These are phyloP conservation scores for Lachancea waltii DNA, from an alignment of 805 yeast species.

Conservation along the genomic window DNA sequence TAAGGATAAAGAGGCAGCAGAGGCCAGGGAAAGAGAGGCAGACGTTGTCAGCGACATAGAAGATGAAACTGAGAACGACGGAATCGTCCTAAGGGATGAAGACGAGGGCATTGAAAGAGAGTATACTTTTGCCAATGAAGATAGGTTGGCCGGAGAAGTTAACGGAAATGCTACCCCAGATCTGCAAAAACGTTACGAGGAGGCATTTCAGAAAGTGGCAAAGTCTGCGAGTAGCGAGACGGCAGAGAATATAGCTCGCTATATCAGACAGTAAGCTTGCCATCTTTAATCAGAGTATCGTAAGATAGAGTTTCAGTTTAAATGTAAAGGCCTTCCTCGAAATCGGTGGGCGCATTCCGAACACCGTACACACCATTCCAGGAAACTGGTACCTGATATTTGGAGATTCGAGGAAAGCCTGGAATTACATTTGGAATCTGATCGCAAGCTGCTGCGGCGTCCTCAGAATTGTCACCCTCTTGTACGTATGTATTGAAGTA, in stretches of 20 bases:
- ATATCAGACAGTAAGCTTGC: conserved; percentile 45
- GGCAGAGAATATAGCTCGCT: conserved; percentile 66
- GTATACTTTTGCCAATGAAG: conserved; percentile 64
- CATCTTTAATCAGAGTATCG: too few relatives aligned
- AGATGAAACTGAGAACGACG: conserved; percentile 37
- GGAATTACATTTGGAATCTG: conserved; percentile 23
- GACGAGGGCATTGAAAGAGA: conserved; percentile 55
- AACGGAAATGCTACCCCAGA: conserved; percentile 38
- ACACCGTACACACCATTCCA: conserved; percentile 86
- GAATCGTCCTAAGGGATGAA: conserved; percentile 40
- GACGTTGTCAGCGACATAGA: conserved; percentile 44
- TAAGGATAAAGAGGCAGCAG: conserved; percentile 30
- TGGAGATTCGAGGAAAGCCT: conserved; percentile 13
- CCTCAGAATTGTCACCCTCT: conserved; percentile 83
- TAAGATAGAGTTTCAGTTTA: conserved; percentile 9
- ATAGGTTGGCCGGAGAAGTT: conserved; percentile 52
- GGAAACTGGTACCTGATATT: conserved; percentile 57
- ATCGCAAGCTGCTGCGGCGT: conserved; percentile 41
- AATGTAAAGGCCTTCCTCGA: conserved; percentile 67
- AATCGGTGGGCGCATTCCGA: conserved; percentile 54
- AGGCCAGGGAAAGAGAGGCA: conserved; percentile 45
- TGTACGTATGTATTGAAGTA: conserved; percentile 59
- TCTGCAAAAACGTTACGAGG: conserved; percentile 64
- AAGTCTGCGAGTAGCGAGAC: conserved; percentile 58
- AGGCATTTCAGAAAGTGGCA: conserved; percentile 59